phyloP scores from a whole-genome alignment of 1,139 yeast genomes.

The Lodderomyces orthopsilosis region DNA sequence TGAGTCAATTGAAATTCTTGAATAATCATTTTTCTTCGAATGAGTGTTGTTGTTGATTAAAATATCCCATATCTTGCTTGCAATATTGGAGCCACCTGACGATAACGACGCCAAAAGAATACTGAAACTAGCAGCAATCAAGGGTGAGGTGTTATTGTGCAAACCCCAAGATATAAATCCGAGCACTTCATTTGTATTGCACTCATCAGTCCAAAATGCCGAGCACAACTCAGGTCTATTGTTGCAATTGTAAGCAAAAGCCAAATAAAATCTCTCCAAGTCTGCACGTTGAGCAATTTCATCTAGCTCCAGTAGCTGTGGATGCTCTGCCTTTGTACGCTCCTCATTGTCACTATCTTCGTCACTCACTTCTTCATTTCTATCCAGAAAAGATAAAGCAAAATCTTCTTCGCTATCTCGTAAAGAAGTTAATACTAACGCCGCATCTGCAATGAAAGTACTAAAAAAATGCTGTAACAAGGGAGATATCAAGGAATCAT shows the following conservation, averaged over 20 bases:
- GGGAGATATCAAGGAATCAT: slow-evolving; percentile 35
- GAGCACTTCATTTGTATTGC: slow-evolving; percentile 36
- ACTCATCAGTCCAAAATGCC: slow-evolving; percentile 70
- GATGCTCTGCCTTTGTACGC: slow-evolving; percentile 11
- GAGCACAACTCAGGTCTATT: slow-evolving; percentile 58
- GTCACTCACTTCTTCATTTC: slow-evolving; percentile 24
- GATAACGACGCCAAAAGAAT: slow-evolving; percentile 75
- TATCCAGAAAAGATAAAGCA: slow-evolving; percentile 42
- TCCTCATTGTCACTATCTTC: slow-evolving; percentile 11
- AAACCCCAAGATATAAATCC: slow-evolving; percentile 91
- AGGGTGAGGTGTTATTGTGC: slow-evolving; percentile 70
- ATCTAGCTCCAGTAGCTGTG: slow-evolving; percentile 39
- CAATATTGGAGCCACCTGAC: slow-evolving; percentile 54
- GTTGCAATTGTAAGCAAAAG: slow-evolving; percentile 68
- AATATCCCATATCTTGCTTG: slow-evolving; percentile 41
- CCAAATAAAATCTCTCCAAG: slow-evolving; percentile 79
- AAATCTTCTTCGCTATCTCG: slow-evolving; percentile 87
- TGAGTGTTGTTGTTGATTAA: slow-evolving; percentile 24
- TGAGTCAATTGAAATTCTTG: slow-evolving; percentile 56
- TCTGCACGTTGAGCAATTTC: slow-evolving; percentile 73
- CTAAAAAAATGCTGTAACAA: slow-evolving; percentile 55
- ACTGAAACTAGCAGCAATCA: slow-evolving; percentile 81
- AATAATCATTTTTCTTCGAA: slow-evolving; percentile 38
- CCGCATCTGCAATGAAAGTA: slow-evolving; percentile 66
- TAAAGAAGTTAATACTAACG: slow-evolving; percentile 75